A percentile compares a stretch with the other conserved stretches of the same genome.
Evolutionary conservation across 2,329 filamentous ascomycete genomes (phyloP).

Genomic region (Lojkania enalia): DNA sequence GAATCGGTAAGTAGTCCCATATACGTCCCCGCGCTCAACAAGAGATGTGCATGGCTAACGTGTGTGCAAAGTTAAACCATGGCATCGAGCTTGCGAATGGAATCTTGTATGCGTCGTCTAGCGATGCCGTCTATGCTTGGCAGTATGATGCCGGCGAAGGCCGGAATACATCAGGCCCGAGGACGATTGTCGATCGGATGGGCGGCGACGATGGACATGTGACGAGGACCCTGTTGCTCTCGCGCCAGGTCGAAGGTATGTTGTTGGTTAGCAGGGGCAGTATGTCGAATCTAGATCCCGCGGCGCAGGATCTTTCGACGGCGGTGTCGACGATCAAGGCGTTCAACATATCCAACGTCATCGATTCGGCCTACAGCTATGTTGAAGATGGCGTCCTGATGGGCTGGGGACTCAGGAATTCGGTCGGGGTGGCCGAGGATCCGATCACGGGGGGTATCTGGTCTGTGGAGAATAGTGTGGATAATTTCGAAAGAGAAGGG

Average conservation of each 20-base stretch:
- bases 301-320: slow-evolving; percentile 54
- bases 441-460: slow-evolving; percentile 55
- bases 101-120: slow-evolving; percentile 60
- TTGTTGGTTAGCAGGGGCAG: slow-evolving; percentile 70
- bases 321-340: slow-evolving; percentile 71
- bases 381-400: slow-evolving; percentile 55
- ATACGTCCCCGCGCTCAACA: not conserved
- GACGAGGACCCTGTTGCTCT: slow-evolving; percentile 68
- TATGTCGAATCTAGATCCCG: slow-evolving; percentile 62
- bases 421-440: slow-evolving; percentile 71
- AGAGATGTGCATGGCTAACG: slow-evolving; percentile 8
- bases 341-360: slow-evolving; percentile 56
- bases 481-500: slow-evolving; percentile 62
- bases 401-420: slow-evolving; percentile 74
- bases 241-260: slow-evolving; percentile 56
- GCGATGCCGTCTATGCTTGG: slow-evolving; percentile 65
- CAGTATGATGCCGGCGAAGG: slow-evolving; percentile 61
- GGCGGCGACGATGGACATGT: slow-evolving; percentile 58
- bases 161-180: slow-evolving; percentile 51
- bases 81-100: slow-evolving; percentile 56
- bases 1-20: slow-evolving; percentile 34
- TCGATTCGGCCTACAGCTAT: slow-evolving; percentile 49
- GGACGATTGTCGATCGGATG: slow-evolving; percentile 66
- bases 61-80: slow-evolving; percentile 51
- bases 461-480: slow-evolving; percentile 71